Evolutionary conservation across 1,284 basidiomycete genomes (phyloP).

Genomic region (Leccinum holopus): DNA sequence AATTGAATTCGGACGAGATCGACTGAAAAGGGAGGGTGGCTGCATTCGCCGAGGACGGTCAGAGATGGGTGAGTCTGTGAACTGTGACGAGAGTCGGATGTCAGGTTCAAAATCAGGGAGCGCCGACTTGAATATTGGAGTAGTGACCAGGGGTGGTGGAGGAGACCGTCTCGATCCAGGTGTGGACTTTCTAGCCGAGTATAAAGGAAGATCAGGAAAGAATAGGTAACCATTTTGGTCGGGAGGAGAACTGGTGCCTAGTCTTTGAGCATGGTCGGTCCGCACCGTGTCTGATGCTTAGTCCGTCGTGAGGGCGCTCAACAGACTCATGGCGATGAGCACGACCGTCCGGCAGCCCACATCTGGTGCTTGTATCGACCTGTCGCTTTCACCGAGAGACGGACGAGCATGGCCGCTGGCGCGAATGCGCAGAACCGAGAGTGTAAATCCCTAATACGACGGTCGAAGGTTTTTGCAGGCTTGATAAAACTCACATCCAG

Average conservation of each 20-base stretch:
- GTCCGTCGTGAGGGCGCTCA: too few relatives aligned
- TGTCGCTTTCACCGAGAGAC: too few relatives aligned
- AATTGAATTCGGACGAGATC: constrained; percentile 22
- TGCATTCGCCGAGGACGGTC: constrained; percentile 23
- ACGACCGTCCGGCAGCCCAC: too few relatives aligned
- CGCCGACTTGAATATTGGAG: constrained; percentile 9
- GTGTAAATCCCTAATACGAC: too few relatives aligned
- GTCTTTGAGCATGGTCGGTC: constrained; percentile 27
- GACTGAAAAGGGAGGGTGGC: constrained; percentile 19
- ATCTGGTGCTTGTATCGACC: too few relatives aligned
- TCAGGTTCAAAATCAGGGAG: constrained; percentile 4
- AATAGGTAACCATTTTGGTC: constrained; percentile 6
- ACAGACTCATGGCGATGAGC: too few relatives aligned
- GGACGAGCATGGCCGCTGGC: too few relatives aligned
- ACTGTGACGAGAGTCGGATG: constrained; percentile 18
- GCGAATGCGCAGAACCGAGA: too few relatives aligned
- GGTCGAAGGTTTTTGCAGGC: too few relatives aligned
- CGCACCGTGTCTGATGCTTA: too few relatives aligned
- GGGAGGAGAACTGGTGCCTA: constrained; percentile 6
- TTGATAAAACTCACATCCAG: too few relatives aligned
- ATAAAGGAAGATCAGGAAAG: constrained; percentile 15
- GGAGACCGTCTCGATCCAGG: constrained; percentile 12
- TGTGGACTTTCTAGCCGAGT: constrained; percentile 10
- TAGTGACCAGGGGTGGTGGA: constrained; percentile 18
- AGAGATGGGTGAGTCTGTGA: constrained; percentile 25